Evolutionary conservation across 2,329 filamentous ascomycete genomes (phyloP).

Genomic region (Penicillium capsulatum): DNA sequence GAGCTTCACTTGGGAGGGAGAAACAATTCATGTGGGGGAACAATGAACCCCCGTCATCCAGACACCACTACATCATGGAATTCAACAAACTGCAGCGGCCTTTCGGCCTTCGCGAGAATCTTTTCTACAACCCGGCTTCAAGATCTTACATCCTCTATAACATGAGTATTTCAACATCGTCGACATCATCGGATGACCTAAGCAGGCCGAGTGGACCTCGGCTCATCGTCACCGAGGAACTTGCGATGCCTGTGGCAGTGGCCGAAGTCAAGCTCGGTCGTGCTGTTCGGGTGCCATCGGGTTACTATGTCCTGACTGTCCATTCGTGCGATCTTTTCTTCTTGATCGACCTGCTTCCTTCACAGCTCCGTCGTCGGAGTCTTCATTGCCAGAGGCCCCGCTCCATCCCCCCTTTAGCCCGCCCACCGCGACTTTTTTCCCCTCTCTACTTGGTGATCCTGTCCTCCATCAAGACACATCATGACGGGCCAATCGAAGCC

Average conservation of each 20-base stretch:
- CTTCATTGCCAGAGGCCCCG: slow-evolving; percentile 17
- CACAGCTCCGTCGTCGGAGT: slow-evolving; percentile 13
- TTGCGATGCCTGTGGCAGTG: slow-evolving; percentile 12
- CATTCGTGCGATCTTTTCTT: neutral
- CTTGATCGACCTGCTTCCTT: slow-evolving; percentile 1
- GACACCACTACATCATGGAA: too few species aligned
- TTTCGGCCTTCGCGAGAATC: too few species aligned
- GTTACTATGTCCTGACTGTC: slow-evolving; percentile 13
- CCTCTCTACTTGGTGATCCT: slow-evolving; percentile 6
- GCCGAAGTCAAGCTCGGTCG: slow-evolving; percentile 12
- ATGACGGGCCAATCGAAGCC: slow-evolving; percentile 62
- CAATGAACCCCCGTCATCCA: too few species aligned
- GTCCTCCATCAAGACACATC: slow-evolving; percentile 4
- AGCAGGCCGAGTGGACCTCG: slow-evolving; percentile 30
- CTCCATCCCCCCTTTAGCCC: slow-evolving; percentile 19
- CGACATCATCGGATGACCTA: slow-evolving; percentile 7
- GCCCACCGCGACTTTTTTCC: slow-evolving; percentile 12
- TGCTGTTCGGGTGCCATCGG: slow-evolving; percentile 21
- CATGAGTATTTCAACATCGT: too few species aligned
- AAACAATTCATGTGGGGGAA: too few species aligned
- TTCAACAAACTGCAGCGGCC: too few species aligned
- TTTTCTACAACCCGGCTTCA: too few species aligned
- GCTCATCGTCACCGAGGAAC: slow-evolving; percentile 34
- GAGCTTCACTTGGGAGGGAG: too few species aligned
- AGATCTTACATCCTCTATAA: neutral